Evolutionary conservation across 768 basidiomycete species (phyloP), one percentile per base, ranked within the genome.

Genomic region (Neoboletus brunneissimus): DNA sequence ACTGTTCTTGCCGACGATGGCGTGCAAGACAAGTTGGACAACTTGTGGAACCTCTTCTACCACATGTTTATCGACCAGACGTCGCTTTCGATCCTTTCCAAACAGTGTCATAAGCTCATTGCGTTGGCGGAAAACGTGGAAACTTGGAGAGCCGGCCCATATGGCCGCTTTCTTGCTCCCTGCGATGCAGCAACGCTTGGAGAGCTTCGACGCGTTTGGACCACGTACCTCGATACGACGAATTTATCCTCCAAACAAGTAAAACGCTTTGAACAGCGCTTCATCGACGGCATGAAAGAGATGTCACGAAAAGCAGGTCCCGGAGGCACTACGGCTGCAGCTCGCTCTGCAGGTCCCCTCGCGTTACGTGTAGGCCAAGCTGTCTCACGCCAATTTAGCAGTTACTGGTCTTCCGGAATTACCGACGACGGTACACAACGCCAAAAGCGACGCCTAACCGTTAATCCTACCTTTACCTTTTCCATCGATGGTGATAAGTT

Each of bases 381-480:
- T 0, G 57, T 56, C 27, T 4, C 46, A 7, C 32, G 48, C 27
- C 66, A 70, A 23, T 72, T 66, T 22, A n/a, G 31, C 29, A 48
- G 16, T 18, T 71, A 64, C 29, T 71, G 68, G 69, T 48, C 62
- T 2, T 53, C 59, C 1, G 69, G 70, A 9, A 38, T 50, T 16
- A 64, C 59, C 1, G 59, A 64, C 23, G 54, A 55, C 18, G 37
- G 42, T 15, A 3, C 25, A 11, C 54, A 37, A 23, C 32, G 22
- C 16, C 55, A 16, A 10, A 53, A 49, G 32, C 54, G 18, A 40
- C 40, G 23, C 22, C 6, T 60, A 22, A n/a, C 13, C 0, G 55
- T 60, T 45, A 72, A 73, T 32, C 70, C 70, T 9, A 73, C 63
- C 1, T 72, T 72, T 44, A 58, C 56, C 0, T 72, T 61, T 38